Conservation (phyloP, 805 yeast species). For the Lipomyces mesembrius region DNA sequence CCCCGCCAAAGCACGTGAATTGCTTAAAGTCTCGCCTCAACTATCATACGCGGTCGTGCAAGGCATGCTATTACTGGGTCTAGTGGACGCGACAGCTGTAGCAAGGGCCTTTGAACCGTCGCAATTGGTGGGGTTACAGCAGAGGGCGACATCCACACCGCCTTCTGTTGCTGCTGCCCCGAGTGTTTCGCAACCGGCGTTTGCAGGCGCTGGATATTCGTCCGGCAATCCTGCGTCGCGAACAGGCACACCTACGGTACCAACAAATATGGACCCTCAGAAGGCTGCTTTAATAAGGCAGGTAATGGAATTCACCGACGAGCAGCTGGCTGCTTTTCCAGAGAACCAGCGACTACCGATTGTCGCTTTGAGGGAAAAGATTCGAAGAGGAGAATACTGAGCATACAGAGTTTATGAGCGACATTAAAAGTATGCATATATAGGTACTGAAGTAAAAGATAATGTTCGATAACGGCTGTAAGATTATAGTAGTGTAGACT, state of each 20-base stretch:
- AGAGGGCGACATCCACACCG: constrained; percentile 18
- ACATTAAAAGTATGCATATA: neutral
- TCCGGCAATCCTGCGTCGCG: constrained; percentile 5
- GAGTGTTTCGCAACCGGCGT: constrained; percentile 14
- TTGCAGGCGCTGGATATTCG: constrained; percentile 9
- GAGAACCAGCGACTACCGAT: constrained; percentile 56
- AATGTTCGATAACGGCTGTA: neutral
- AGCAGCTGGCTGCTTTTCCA: constrained; percentile 56
- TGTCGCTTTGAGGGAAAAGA: constrained; percentile 37
- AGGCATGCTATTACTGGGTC: constrained; percentile 54
- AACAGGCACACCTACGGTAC: constrained; percentile 11
- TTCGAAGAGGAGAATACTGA: constrained; percentile 37
- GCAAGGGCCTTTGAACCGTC: constrained; percentile 39
- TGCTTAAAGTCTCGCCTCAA: constrained; percentile 77
- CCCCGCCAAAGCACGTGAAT: constrained; percentile 61
- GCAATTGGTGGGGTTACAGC: constrained; percentile 27
- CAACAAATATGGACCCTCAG: constrained; percentile 44
- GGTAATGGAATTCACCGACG: constrained; percentile 58
- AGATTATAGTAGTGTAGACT: neutral
- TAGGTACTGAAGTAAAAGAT: neutral
- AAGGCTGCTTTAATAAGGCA: constrained; percentile 57
- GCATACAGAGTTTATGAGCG: neutral
- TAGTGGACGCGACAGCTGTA: constrained; percentile 43
- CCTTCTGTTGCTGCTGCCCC: constrained; percentile 17
- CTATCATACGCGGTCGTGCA: constrained; percentile 83